Evolutionary conservation across 257 asterid genomes (phyloP).

Genomic region (Orobanche coerulescens): DNA sequence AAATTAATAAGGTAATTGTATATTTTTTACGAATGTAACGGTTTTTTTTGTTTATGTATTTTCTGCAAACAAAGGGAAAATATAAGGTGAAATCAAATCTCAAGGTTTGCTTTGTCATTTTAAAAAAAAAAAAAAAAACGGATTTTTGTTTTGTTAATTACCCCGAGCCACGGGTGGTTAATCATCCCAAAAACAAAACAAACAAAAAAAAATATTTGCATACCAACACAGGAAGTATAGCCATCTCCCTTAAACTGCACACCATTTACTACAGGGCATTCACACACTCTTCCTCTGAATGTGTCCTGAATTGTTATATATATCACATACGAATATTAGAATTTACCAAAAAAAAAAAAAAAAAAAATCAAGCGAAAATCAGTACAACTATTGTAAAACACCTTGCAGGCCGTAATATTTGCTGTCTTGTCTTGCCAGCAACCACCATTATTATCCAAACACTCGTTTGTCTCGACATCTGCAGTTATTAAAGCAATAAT

Average conservation of each 20-base stretch:
- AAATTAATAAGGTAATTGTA: too few species aligned
- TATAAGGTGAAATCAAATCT: too few species aligned
- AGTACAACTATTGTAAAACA: slow-evolving; percentile 5
- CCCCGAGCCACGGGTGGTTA: too few species aligned
- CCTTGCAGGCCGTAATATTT: slow-evolving; percentile 83
- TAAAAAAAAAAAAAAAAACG: too few species aligned
- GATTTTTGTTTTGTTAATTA: too few species aligned
- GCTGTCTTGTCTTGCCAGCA: slow-evolving; percentile 67
- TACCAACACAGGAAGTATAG: slow-evolving; percentile 43
- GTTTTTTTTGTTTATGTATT: background rate
- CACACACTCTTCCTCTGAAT: slow-evolving; percentile 39
- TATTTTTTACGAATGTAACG: too few species aligned
- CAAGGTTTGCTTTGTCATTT: too few species aligned
- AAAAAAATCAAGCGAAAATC: background rate
- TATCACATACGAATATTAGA: slow-evolving; percentile 10
- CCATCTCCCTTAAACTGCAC: slow-evolving; percentile 51
- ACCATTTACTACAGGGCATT: slow-evolving; percentile 29
- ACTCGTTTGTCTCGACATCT: slow-evolving; percentile 79
- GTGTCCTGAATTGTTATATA: slow-evolving; percentile 30
- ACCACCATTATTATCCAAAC: slow-evolving; percentile 70
- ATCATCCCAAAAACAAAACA: too few species aligned
- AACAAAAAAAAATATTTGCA: background rate
- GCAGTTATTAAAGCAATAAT: slow-evolving; percentile 19
- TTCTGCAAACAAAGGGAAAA: too few species aligned
- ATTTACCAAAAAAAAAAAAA: background rate